phyloP scores from a whole-genome alignment of 495 filamentous ascomycete species.

The Podospora pseudopauciseta region DNA sequence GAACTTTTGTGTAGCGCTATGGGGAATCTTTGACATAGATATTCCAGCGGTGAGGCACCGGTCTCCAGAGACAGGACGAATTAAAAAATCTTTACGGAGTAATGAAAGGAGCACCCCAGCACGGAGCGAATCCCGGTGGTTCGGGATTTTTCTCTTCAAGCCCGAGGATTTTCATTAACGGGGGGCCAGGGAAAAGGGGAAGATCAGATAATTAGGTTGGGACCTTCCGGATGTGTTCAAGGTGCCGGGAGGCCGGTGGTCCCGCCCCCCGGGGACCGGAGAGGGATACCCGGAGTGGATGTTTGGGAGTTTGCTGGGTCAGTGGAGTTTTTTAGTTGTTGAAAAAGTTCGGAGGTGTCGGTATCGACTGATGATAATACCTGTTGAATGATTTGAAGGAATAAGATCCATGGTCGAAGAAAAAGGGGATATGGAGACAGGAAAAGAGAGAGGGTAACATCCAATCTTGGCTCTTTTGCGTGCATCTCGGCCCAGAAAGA shows the following conservation, averaged over 20 bases:
- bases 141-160: neutral
- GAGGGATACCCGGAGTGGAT: neutral
- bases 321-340: neutral
- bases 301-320: neutral
- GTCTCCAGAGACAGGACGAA: no score
- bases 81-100: neutral
- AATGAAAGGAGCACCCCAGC: neutral
- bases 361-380: neutral
- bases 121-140: neutral
- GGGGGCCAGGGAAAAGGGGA: neutral
- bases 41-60: neutral
- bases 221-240: neutral
- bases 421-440: neutral
- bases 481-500: neutral
- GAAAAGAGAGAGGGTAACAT: neutral
- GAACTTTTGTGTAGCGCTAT: neutral
- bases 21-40: no score
- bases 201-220: neutral
- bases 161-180: neutral
- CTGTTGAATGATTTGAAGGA: neutral
- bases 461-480: neutral
- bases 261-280: neutral
- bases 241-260: neutral
- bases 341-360: neutral
- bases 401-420: neutral